Conservation (phyloP, 164 flowering plant genomes). For the Echeveria elegans region DNA sequence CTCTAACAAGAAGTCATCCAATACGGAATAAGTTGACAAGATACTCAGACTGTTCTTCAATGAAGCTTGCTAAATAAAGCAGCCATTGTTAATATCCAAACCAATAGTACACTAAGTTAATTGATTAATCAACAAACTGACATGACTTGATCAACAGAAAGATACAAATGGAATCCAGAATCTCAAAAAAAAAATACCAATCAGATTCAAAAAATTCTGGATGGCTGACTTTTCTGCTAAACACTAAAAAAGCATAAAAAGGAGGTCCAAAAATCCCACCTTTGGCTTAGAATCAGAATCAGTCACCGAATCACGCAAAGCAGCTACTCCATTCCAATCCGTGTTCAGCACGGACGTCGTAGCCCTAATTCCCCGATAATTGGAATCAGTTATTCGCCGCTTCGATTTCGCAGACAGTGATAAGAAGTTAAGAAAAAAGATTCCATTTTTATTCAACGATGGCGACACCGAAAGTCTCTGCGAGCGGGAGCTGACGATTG, state of each 20-base stretch:
- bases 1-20: neutral
- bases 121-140: neutral
- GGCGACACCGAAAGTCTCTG: too few species aligned
- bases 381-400: slow-evolving; percentile 21
- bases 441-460: slow-evolving; percentile 19
- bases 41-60: neutral
- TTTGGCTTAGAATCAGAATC: slow-evolving; percentile 14
- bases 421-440: slow-evolving; percentile 36
- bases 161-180: neutral
- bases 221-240: neutral
- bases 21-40: too few species aligned
- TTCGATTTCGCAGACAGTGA: slow-evolving; percentile 32
- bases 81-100: too few species aligned
- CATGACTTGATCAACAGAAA: neutral
- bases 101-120: neutral
- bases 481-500: slow-evolving; percentile 12
- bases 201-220: neutral
- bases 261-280: slow-evolving; percentile 18
- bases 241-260: neutral
- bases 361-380: slow-evolving; percentile 11
- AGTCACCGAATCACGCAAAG: slow-evolving; percentile 12
- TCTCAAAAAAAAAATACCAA: neutral
- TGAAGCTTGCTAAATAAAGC: neutral
- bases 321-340: slow-evolving; percentile 15
- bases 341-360: slow-evolving; percentile 46